These are phyloP conservation scores for Debaryomyces sp. DNA, from an alignment of 1,139 yeast species.

Conservation along the genomic window DNA sequence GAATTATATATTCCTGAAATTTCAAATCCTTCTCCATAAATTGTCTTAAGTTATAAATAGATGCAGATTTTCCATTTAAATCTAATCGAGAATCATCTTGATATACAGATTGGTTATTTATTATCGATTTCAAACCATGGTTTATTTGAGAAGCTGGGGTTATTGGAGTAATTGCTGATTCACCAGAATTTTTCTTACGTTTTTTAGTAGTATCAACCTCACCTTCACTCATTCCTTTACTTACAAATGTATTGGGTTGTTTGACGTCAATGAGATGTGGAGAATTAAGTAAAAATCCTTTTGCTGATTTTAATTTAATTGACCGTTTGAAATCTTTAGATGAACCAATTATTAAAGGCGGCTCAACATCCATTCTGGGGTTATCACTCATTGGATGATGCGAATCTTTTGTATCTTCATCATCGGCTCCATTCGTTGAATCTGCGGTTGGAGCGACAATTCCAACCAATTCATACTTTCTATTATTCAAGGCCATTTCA, in stretches of 20 bases:
- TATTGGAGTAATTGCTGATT: constrained; percentile 24
- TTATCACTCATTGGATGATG: neutral
- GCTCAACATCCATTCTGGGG: neutral
- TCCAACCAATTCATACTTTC: constrained; percentile 15
- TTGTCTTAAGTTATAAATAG: constrained; percentile 52
- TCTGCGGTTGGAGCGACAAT: neutral
- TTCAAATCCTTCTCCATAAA: constrained; percentile 54
- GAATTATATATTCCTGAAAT: constrained; percentile 38
- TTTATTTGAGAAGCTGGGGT: constrained; percentile 32
- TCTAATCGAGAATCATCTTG: constrained; percentile 33
- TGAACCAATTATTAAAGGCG: constrained; percentile 50
- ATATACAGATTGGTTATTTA: constrained; percentile 19
- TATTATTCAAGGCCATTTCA: constrained; percentile 26
- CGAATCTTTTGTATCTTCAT: neutral
- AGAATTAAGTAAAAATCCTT: constrained; percentile 52
- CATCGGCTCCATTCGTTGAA: neutral
- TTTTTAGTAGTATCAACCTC: constrained; percentile 11
- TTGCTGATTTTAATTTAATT: constrained; percentile 43
- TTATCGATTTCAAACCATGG: constrained; percentile 23
- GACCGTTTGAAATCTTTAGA: constrained; percentile 47
- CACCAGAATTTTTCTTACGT: constrained; percentile 20
- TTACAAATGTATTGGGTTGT: constrained; percentile 27
- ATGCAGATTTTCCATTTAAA: constrained; percentile 36
- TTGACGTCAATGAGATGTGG: constrained; percentile 41
- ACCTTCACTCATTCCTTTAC: constrained; percentile 11